phyloP scores from a whole-genome alignment of 2,329 filamentous ascomycete genomes.

The Penicillium sp. region DNA sequence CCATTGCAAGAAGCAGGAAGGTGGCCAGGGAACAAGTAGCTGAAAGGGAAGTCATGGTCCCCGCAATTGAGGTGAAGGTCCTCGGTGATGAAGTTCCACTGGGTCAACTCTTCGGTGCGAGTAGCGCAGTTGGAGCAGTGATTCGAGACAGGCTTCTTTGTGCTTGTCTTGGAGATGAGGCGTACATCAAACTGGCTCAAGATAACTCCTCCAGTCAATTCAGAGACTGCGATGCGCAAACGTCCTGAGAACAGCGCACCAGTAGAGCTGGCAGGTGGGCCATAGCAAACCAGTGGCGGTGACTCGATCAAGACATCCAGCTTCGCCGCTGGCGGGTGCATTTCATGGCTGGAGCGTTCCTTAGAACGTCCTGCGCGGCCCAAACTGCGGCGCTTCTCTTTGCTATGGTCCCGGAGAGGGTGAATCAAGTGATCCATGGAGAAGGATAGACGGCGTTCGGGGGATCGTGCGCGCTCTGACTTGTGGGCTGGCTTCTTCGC shows the following conservation, averaged over 20 bases:
- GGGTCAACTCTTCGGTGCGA: slow-evolving; percentile 70
- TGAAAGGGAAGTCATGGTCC: slow-evolving; percentile 81
- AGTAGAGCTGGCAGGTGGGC: slow-evolving; percentile 68
- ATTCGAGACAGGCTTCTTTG: slow-evolving; percentile 75
- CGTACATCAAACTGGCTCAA: slow-evolving; percentile 71
- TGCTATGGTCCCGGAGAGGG: slow-evolving; percentile 40
- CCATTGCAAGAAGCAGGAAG: slow-evolving; percentile 81
- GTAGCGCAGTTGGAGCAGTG: slow-evolving; percentile 76
- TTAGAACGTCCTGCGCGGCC: slow-evolving; percentile 37
- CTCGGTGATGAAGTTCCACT: slow-evolving; percentile 71
- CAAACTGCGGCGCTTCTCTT: slow-evolving; percentile 43
- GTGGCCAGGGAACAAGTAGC: slow-evolving; percentile 77
- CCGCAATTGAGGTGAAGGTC: slow-evolving; percentile 48
- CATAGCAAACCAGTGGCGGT: slow-evolving; percentile 81
- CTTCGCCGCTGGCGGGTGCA: slow-evolving; percentile 46
- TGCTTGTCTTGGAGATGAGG: slow-evolving; percentile 67
- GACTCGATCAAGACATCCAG: slow-evolving; percentile 72
- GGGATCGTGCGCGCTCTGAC: slow-evolving; percentile 33
- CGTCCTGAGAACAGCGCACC: slow-evolving; percentile 84
- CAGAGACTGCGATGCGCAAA: slow-evolving; percentile 69
- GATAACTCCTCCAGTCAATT: slow-evolving; percentile 57
- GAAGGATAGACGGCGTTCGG: slow-evolving; percentile 43
- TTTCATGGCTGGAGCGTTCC: slow-evolving; percentile 32
- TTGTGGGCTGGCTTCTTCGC: slow-evolving; percentile 28
- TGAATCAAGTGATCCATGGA: slow-evolving; percentile 46